phyloP scores from a whole-genome alignment of 1,284 basidiomycete genomes.

The Fistulina hepatica region DNA sequence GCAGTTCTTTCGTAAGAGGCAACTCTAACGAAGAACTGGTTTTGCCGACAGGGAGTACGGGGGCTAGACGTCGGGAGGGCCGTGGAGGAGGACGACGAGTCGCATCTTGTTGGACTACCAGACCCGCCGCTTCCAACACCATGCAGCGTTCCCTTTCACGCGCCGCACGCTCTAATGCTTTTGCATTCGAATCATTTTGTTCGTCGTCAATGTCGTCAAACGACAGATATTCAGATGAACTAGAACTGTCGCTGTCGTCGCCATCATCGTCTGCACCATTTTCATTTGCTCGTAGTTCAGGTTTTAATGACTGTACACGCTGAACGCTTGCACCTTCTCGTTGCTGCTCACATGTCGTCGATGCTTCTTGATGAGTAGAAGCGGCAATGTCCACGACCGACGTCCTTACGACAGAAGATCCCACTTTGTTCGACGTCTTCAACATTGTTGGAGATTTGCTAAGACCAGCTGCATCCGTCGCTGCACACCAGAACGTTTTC shows the following conservation, averaged over 20 bases:
- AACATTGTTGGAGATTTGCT: too few species aligned
- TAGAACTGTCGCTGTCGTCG: conserved; percentile 26
- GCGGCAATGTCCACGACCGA: too few species aligned
- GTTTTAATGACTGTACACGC: too few species aligned
- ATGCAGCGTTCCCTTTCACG: conserved; percentile 70
- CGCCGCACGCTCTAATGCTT: conserved; percentile 44
- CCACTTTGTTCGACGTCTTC: too few species aligned
- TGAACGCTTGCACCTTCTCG: too few species aligned
- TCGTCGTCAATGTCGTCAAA: conserved; percentile 45
- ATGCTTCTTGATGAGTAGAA: too few species aligned
- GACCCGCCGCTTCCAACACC: conserved; percentile 80
- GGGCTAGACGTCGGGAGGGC: conserved; percentile 38
- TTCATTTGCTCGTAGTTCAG: neutral
- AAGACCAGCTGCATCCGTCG: too few species aligned
- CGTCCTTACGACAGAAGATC: too few species aligned
- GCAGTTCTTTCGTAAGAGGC: conserved; percentile 39
- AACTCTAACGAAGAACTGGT: conserved; percentile 9
- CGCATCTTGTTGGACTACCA: conserved; percentile 55
- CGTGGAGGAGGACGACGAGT: conserved; percentile 32
- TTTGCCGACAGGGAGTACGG: conserved; percentile 30
- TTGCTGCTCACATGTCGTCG: too few species aligned
- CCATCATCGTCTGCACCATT: conserved; percentile 16
- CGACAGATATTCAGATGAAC: conserved; percentile 41
- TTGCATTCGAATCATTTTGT: conserved; percentile 32
- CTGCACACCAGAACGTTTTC: too few species aligned